A percentile compares a stretch with the other conserved stretches of the same genome.
Conservation (phyloP, 371 early-diverging fungal genomes). For the Furculomyces boomerangus region DNA sequence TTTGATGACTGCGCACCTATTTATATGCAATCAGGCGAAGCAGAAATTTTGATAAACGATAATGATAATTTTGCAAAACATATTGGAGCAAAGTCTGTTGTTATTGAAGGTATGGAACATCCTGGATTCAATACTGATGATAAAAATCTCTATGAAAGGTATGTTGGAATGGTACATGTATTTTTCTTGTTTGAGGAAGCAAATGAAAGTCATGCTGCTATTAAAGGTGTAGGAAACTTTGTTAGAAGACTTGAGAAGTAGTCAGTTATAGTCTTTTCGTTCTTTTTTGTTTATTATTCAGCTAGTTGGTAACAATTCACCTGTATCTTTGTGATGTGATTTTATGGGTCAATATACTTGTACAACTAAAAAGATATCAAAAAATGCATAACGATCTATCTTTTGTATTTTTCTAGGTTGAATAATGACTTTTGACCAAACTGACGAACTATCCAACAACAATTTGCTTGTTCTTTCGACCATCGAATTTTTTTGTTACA, state of each 20-base stretch:
- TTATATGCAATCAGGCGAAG: slow-evolving; percentile 27
- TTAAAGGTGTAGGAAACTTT: neutral
- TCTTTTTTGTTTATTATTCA: too few species aligned
- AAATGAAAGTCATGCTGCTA: neutral
- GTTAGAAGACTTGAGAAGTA: neutral
- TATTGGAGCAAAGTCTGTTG: neutral
- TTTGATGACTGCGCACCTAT: slow-evolving; percentile 26
- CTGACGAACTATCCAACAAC: too few species aligned
- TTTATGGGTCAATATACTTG: too few species aligned
- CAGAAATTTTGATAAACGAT: slow-evolving; percentile 12
- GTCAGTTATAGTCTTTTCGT: too few species aligned
- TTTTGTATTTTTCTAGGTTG: too few species aligned
- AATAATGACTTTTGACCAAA: too few species aligned
- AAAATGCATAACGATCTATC: too few species aligned
- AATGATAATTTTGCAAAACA: slow-evolving; percentile 10
- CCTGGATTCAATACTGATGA: slow-evolving; percentile 1
- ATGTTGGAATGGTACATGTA: neutral
- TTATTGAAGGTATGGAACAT: neutral
- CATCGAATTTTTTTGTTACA: too few species aligned
- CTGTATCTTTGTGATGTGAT: too few species aligned
- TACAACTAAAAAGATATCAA: too few species aligned
- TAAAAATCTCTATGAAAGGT: slow-evolving; percentile 1
- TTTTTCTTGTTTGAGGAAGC: neutral
- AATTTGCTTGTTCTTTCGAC: too few species aligned
- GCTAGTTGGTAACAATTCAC: too few species aligned